A percentile compares a stretch with the other conserved stretches of the same genome.
Conservation (phyloP, 1,139 yeast genomes). For the Debaryomycetaceae sp. region DNA sequence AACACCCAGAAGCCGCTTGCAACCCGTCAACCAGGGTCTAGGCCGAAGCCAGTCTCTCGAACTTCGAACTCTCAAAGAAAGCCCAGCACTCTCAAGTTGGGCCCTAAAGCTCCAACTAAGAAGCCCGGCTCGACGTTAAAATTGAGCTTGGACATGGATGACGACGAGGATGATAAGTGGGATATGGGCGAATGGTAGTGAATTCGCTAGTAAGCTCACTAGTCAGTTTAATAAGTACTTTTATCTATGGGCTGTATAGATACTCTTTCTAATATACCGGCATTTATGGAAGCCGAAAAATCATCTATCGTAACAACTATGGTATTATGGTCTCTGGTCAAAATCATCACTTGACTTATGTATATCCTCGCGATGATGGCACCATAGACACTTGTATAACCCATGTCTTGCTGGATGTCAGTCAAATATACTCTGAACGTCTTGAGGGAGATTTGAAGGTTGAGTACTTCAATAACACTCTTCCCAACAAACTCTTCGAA, state of each 20-base stretch:
- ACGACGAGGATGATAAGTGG: slow-evolving; percentile 57
- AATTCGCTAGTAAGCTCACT: neutral
- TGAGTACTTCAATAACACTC: slow-evolving; percentile 3
- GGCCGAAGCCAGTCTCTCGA: slow-evolving; percentile 8
- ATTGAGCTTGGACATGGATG: slow-evolving; percentile 36
- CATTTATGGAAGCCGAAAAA: neutral
- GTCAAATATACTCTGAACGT: neutral
- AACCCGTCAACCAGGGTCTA: slow-evolving; percentile 4
- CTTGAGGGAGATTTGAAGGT: neutral
- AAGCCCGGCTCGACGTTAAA: slow-evolving; percentile 29
- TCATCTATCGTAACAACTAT: neutral
- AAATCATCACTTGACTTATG: slow-evolving; percentile 1
- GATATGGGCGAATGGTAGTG: slow-evolving; percentile 21
- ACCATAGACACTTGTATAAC: slow-evolving; percentile 2
- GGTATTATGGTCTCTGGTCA: neutral
- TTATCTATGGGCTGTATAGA: neutral
- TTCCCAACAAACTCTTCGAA: slow-evolving; percentile 3
- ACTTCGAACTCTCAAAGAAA: slow-evolving; percentile 12
- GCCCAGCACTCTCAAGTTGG: slow-evolving; percentile 25
- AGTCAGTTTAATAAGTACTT: no score
- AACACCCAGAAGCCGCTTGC: slow-evolving; percentile 5
- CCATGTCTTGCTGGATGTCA: neutral
- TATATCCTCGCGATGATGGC: slow-evolving; percentile 1
- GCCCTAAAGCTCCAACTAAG: slow-evolving; percentile 13
- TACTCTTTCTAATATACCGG: neutral